Evolutionary conservation across 2,329 filamentous ascomycete genomes (phyloP), one percentile per base, ranked within the genome.

Genomic region (Colletotrichum tabaci): DNA sequence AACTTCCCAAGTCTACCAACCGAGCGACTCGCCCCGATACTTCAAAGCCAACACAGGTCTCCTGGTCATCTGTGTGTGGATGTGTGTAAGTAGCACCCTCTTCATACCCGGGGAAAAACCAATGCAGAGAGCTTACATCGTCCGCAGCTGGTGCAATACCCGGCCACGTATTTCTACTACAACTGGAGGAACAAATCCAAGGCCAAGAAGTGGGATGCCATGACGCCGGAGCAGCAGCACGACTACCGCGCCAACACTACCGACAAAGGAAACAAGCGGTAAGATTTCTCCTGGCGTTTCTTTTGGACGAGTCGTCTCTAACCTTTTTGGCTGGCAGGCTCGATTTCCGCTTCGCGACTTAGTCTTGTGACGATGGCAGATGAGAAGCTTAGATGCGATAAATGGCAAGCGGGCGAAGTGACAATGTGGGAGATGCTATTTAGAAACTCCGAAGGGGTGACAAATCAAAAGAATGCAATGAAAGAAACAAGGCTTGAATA

Each of bases 241-340:
- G 67, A 79, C 0, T 87, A 87, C 73, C 77, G 84, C 8, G 80
- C 76, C n/a, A 86, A 81, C 0, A 86, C 84, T 0, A 82, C 77
- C 2, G 83, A 87, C 66, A 74, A 83, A 60, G 84, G 84, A 7
- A 86, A 85, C 60, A 86, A 84, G 76, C 82, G 82, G 83, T 78
- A n/a, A n/a, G n/a, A n/a, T n/a, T n/a, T n/a, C n/a, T n/a, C n/a
- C n/a, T n/a, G n/a, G n/a, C n/a, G n/a, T n/a, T n/a, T n/a, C n/a
- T n/a, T n/a, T n/a, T n/a, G n/a, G n/a, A n/a, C n/a, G n/a, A n/a
- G n/a, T 15, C n/a, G 0, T 7, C 21, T 60, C 4, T 62, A 10
- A 21, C 23, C 38, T 12, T 26, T 15, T 23, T 42, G 3, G 10
- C 9, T 16, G 3, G 1, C 9, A 73, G 71, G 21, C 71, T 72